These are phyloP conservation scores for Blastobotrys raffinosifermentans DNA, from an alignment of 1,139 yeast species.

Conservation along the genomic window DNA sequence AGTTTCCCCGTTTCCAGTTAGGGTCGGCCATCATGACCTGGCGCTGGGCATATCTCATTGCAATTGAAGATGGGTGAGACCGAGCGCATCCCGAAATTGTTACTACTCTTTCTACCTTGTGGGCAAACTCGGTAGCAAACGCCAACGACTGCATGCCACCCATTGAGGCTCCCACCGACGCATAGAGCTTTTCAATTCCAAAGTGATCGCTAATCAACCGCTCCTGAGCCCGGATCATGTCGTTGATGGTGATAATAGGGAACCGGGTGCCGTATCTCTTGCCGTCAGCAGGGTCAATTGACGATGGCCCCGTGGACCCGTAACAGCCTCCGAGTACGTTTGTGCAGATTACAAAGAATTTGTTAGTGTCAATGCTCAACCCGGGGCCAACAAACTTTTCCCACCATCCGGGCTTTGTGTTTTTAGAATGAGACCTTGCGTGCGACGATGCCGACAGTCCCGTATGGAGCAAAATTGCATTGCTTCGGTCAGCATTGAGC, in stretches of 20 bases:
- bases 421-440: slow-evolving; percentile 76
- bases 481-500: slow-evolving; percentile 54
- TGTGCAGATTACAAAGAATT: slow-evolving; percentile 78
- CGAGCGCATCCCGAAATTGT: slow-evolving; percentile 88
- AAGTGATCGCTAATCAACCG: slow-evolving; percentile 56
- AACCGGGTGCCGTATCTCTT: slow-evolving; percentile 77
- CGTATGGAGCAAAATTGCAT: slow-evolving; percentile 77
- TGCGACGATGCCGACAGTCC: slow-evolving; percentile 93
- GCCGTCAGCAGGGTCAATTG: slow-evolving; percentile 67
- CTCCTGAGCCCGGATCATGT: slow-evolving; percentile 87
- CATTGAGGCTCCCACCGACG: slow-evolving; percentile 89
- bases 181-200: slow-evolving; percentile 58
- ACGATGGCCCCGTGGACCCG: slow-evolving; percentile 92
- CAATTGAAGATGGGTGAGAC: slow-evolving; percentile 90
- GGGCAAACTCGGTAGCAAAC: slow-evolving; percentile 77
- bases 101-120: slow-evolving; percentile 63
- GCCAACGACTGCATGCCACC: slow-evolving; percentile 97
- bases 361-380: slow-evolving; percentile 69
- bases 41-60: slow-evolving; percentile 87
- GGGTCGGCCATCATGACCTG: slow-evolving; percentile 94
- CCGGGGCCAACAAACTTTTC: slow-evolving; percentile 88
- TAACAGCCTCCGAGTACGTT: slow-evolving; percentile 92
- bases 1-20: slow-evolving; percentile 88
- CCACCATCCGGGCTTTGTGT: slow-evolving; percentile 90
- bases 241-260: slow-evolving; percentile 80